These are phyloP conservation scores for Fusarium sp. DNA, from an alignment of 2,329 filamentous ascomycete genomes.

Conservation along the genomic window DNA sequence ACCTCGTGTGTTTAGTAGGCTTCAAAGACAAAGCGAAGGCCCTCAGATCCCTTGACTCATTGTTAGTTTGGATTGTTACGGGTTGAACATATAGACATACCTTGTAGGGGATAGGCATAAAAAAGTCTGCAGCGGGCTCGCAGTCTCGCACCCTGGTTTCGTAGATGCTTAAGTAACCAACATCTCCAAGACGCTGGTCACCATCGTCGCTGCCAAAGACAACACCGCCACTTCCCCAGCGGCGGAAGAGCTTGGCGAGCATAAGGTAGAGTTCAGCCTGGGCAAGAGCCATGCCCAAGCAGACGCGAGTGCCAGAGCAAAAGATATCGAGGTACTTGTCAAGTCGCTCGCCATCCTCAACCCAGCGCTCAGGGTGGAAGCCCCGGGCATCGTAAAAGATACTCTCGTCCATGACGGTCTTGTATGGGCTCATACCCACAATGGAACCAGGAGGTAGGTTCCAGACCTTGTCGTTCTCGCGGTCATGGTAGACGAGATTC, in stretches of 20 bases:
- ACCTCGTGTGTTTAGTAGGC: constrained; percentile 28
- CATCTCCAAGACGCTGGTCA: constrained; percentile 47
- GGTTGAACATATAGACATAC: constrained; percentile 21
- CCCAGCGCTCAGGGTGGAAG: constrained; percentile 50
- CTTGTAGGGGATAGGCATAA: constrained; percentile 52
- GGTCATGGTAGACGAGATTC: constrained; percentile 44
- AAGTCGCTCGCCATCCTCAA: constrained; percentile 46
- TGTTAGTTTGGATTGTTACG: constrained; percentile 12
- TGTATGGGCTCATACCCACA: constrained; percentile 51
- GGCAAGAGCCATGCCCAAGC: constrained; percentile 51
- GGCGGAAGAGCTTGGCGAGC: constrained; percentile 50
- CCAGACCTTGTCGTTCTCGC: constrained; percentile 41
- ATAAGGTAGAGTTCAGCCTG: constrained; percentile 51
- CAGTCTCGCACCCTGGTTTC: constrained; percentile 49
- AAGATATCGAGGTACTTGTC: constrained; percentile 49
- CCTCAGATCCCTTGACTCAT: constrained; percentile 45
- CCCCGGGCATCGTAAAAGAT: constrained; percentile 47
- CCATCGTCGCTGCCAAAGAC: constrained; percentile 44
- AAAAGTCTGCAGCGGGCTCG: constrained; percentile 51
- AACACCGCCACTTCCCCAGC: constrained; percentile 49
- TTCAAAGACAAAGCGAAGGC: constrained; percentile 48
- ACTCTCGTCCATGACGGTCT: constrained; percentile 47
- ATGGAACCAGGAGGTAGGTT: constrained; percentile 47
- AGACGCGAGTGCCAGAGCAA: constrained; percentile 48
- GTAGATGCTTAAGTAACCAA: constrained; percentile 48